Base-by-base conservation (phyloP, 2,329 filamentous ascomycete genomes). In the Cryphonectria parasitica region DNA sequence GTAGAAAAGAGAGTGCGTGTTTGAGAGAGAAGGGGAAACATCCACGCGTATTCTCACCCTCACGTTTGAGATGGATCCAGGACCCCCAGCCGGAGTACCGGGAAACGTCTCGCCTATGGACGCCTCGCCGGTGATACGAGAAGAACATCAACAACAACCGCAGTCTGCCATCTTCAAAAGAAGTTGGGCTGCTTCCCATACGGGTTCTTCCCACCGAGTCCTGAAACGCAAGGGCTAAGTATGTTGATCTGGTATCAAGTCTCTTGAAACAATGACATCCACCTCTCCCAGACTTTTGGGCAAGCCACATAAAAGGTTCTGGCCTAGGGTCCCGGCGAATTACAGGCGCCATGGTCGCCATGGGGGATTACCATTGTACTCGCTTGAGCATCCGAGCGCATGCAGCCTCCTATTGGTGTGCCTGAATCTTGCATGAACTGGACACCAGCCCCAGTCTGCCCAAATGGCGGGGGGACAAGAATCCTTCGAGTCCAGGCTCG, bases 231-330 rank as follows among this genome's bases (percentile, higher is more conserved):
- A 66, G 54, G 54, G 68, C 69, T n/a, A 69, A 56, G 71, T 60
- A 36, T 25, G 63, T 56, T 58, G 66, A 71, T 69, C 63, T 72
- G 68, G 66, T 71, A 68, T 68, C 68, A 49, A 65, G 54, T 49
- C 36, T 68, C 56, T 64, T 69, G 71, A 72, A 72, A 72, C 71
- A 39, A 64, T 69, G 69, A 72, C 71, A 71, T 60, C 71, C 69
- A 64, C 66, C 69, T 45, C 41, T 49, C 54, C 56, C 41, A 61
- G 52, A 45, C 58, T 63, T n/a, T 54, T 39, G 67, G 45, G 69
- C 64, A 70, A 72, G 68, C 71, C 66, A 67, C 62, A 66, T 39
- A 34, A 61, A 60, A 63, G 36, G 58, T 45, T 52, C 54, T 43
- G 63, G 17, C 65, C 58, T 52, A 22, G 41, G 19, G 8, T n/a